A percentile compares a stretch with the other conserved stretches of the same genome.
phyloP scores from a whole-genome alignment of 2,329 filamentous ascomycete species.

The Diaporthe vaccinii region DNA sequence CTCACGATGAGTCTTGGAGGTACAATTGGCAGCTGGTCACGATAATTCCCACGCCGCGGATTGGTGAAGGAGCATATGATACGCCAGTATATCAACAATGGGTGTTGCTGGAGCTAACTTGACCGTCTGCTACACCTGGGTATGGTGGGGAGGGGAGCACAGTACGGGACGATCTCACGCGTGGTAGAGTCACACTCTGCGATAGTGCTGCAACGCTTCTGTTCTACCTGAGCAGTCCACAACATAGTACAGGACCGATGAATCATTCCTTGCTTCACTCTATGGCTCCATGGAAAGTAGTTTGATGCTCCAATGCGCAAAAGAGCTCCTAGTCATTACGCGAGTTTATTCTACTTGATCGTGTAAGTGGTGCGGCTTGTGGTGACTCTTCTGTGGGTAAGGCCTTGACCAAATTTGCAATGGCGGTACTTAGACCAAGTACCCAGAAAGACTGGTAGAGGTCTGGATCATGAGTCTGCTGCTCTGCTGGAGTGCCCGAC shows the following conservation, averaged over 20 bases:
- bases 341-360: neutral
- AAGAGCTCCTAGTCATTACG: neutral
- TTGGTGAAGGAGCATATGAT: conserved; percentile 4
- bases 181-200: conserved; percentile 14
- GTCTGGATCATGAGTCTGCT: neutral
- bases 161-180: conserved; percentile 5
- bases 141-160: conserved; percentile 17
- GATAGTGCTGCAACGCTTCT: conserved; percentile 20
- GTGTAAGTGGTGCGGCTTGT: neutral
- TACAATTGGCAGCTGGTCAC: conserved; percentile 6
- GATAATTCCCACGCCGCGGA: conserved; percentile 9
- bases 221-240: neutral
- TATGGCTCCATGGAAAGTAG: neutral
- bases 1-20: neutral
- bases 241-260: neutral
- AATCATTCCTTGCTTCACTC: neutral
- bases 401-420: neutral
- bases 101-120: neutral
- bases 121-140: neutral
- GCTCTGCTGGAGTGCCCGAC: conserved; percentile 5
- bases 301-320: neutral
- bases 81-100: conserved; percentile 10
- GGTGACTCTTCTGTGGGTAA: neutral
- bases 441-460: neutral
- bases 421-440: neutral